Evolutionary conservation across 768 basidiomycete genomes (phyloP).

Genomic region (Auricularia sp.): DNA sequence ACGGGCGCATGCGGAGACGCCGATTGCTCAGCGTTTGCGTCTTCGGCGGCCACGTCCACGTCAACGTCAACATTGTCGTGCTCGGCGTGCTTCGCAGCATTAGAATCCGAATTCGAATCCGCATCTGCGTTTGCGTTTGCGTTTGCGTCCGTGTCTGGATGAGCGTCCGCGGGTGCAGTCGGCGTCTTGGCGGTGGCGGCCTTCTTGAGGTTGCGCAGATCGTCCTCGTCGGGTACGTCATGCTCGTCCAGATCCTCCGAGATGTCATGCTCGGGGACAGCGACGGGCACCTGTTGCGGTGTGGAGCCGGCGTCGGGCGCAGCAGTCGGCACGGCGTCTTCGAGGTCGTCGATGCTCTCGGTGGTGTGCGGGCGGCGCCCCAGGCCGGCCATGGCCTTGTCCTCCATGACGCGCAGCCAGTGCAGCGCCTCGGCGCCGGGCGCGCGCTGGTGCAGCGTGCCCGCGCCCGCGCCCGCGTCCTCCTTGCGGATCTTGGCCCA

Average conservation of each 20-base stretch:
- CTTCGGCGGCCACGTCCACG: not conserved
- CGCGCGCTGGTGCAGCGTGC: not conserved
- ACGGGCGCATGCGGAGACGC: not conserved
- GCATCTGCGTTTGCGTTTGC: no score
- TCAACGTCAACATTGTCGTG: no score
- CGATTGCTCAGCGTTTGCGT: not conserved
- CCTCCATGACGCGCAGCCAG: conserved; percentile 1
- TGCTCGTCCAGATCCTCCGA: conserved; percentile 1
- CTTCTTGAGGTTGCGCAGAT: not conserved
- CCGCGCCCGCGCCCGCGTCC: not conserved
- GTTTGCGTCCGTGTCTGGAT: no score
- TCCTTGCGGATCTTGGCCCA: conserved; percentile 2
- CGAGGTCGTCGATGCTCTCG: not conserved
- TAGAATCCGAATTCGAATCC: no score
- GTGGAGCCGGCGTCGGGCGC: not conserved
- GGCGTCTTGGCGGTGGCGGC: not conserved
- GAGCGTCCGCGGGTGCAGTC: not conserved
- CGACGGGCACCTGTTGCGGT: not conserved
- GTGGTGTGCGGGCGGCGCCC: not conserved
- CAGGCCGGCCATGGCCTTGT: not conserved
- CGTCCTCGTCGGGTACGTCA: not conserved
- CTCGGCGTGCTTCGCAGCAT: no score
- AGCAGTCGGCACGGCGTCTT: not conserved
- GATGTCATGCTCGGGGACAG: not conserved
- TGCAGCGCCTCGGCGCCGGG: not conserved